Base-by-base conservation (phyloP, 306 rosid genomes). In the Casuarina glauca region DNA sequence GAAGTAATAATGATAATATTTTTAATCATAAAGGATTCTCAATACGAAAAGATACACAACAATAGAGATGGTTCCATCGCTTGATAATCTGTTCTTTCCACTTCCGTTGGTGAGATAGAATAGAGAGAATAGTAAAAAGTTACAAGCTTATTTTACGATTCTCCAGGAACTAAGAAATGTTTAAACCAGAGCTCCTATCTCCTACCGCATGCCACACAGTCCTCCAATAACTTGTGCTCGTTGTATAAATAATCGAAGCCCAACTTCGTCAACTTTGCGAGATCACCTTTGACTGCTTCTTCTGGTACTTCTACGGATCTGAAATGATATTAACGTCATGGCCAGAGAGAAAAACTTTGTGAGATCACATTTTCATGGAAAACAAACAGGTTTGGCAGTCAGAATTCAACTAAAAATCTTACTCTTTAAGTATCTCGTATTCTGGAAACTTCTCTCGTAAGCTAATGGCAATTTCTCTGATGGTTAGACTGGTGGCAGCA, bases 361-460 rank as follows among this genome's bases (percentile, higher is more conserved):
- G 10, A 16, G 35, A 1, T 3, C 42, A 9, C 9, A 35, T 12
- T 5, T 36, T 51, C 19, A 11, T 13, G 9, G n/a, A 13, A 46
- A 66, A 39, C 13, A 10, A 66, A 41, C 32, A 26, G 32, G n/a
- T 8, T 17, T 17, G 42, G 5, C 50, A 66, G 17, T 66, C 3
- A 8, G 7, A 17, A 2, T 66, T 41, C 9, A 66, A 41, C 16
- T 16, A 66, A 44, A 69, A 26, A 10, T 39, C 79, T 49, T 67
- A 73, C 82, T 49, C 73, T 67, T 73, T 67, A 7, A 78, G 38
- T 13, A 73, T 73, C 51, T 67, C 36, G 74, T 67, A 68, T 39
- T 73, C 79, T 1, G 79, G 82, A 38, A 66, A 82, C 42, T 62
- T 77, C 50, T 82, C 79, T 35, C 73, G 73, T 6, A 72, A 57